These are phyloP conservation scores for Candida awuae DNA, from an alignment of 805 yeast genomes.

Conservation along the genomic window DNA sequence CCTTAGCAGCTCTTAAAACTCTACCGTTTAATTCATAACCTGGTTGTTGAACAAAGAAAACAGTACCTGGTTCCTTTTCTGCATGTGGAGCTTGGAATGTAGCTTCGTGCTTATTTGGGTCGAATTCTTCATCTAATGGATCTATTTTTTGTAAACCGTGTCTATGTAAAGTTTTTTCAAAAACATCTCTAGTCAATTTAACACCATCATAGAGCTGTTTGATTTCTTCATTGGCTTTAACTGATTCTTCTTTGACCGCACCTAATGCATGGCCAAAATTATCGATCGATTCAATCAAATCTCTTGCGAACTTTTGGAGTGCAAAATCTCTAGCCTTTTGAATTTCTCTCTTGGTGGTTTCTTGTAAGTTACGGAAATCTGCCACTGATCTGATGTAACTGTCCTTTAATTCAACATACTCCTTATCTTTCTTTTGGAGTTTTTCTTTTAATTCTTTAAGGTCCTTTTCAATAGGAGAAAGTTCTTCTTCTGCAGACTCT, in stretches of 20 bases:
- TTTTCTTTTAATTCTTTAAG: conserved; percentile 41
- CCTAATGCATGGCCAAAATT: conserved; percentile 81
- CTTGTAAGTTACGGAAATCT: conserved; percentile 88
- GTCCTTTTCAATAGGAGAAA: conserved; percentile 25
- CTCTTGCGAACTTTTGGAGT: conserved; percentile 84
- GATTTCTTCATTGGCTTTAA: conserved; percentile 53
- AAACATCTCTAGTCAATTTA: conserved; percentile 78
- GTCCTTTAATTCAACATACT: conserved; percentile 74
- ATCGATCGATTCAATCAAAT: conserved; percentile 80
- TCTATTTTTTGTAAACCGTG: conserved; percentile 78
- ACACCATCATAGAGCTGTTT: conserved; percentile 80
- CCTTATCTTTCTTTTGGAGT: conserved; percentile 56
- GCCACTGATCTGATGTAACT: conserved; percentile 77
- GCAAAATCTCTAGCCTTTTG: conserved; percentile 87
- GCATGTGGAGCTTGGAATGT: conserved; percentile 82
- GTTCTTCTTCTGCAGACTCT: conserved; percentile 13
- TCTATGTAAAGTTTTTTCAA: conserved; percentile 70
- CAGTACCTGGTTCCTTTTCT: conserved; percentile 85
- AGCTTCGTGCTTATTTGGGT: conserved; percentile 91
- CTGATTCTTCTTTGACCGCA: conserved; percentile 58
- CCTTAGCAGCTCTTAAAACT: conserved; percentile 92
- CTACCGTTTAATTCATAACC: conserved; percentile 83
- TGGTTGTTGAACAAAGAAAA: conserved; percentile 85
- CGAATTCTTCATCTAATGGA: conserved; percentile 79
- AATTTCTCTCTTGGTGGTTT: conserved; percentile 78